Percentiles rank a stretch among this genome's conserved stretches.
Evolutionary conservation across 192 early-diverging fungal genomes (phyloP).

Genomic region (Backusella tuberculispora): DNA sequence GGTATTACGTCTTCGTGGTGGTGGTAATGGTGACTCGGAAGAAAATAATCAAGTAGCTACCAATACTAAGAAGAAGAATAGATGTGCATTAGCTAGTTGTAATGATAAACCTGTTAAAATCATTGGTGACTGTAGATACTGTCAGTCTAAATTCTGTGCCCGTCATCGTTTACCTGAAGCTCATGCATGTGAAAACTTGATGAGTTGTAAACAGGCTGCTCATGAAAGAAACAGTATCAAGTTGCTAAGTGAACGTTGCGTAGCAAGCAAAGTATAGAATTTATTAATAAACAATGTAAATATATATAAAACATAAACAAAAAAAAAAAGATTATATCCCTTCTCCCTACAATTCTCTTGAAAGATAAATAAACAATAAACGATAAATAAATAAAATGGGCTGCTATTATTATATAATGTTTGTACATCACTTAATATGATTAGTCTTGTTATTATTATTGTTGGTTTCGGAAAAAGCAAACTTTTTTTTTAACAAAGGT

Average conservation of each 20-base stretch:
- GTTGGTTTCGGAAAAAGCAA: constrained; percentile 9
- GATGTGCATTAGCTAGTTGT: constrained; percentile 52
- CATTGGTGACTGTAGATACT: constrained; percentile 73
- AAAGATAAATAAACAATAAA: not conserved
- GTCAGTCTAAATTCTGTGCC: constrained; percentile 62
- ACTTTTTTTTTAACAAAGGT: not conserved
- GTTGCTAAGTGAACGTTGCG: constrained; percentile 70
- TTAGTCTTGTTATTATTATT: not conserved
- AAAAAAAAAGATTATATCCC: not conserved
- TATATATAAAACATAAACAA: constrained; percentile 6
- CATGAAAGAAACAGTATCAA: constrained; percentile 61
- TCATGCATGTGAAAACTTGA: constrained; percentile 71
- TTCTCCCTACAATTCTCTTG: not conserved
- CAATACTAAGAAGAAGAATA: constrained; percentile 20
- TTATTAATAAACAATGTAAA: not conserved
- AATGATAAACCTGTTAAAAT: constrained; percentile 66
- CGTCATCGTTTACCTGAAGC: constrained; percentile 77
- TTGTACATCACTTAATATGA: not conserved
- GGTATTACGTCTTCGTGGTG: constrained; percentile 67
- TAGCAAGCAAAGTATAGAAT: constrained; percentile 70
- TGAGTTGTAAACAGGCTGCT: constrained; percentile 62
- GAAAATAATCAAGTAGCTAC: not conserved
- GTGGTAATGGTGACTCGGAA: constrained; percentile 16
- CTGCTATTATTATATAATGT: not conserved
- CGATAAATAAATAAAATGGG: not conserved